Conservation (phyloP, 164 flowering plant genomes). For the Piper betle region DNA sequence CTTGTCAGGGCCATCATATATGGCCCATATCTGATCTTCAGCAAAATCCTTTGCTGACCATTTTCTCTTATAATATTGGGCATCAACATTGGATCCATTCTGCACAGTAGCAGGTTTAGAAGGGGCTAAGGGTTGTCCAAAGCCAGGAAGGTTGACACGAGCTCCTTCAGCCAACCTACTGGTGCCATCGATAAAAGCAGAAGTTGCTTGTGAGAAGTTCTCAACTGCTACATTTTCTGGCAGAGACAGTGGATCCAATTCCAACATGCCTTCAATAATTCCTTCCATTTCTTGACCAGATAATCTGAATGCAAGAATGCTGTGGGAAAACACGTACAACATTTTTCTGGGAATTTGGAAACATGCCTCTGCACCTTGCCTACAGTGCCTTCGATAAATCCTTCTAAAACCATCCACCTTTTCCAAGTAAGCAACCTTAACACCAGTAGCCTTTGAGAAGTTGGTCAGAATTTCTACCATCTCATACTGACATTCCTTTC, state of each 20-base stretch:
- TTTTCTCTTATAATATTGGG: constrained; percentile 2
- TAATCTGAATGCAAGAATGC: constrained; percentile 22
- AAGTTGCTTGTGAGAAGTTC: neutral
- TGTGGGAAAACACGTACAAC: constrained; percentile 32
- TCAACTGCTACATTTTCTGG: constrained; percentile 5
- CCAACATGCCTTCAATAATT: constrained; percentile 20
- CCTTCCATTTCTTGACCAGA: constrained; percentile 21
- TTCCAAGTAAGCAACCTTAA: constrained; percentile 10
- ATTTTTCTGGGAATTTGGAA: constrained; percentile 17
- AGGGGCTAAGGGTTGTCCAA: neutral
- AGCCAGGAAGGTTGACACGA: neutral
- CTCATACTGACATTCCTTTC: constrained; percentile 13
- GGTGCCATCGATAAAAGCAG: neutral
- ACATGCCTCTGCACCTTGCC: constrained; percentile 8
- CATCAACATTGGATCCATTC: constrained; percentile 1
- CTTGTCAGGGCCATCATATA: constrained; percentile 23
- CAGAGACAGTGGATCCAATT: constrained; percentile 27
- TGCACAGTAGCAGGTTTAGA: neutral
- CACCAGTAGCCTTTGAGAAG: constrained; percentile 18
- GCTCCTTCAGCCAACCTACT: neutral
- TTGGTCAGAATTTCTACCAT: constrained; percentile 25
- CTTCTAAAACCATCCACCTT: constrained; percentile 24
- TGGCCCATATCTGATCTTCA: constrained; percentile 37
- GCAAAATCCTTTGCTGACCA: constrained; percentile 19
- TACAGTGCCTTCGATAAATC: constrained; percentile 16